Evolutionary conservation across 306 rosid genomes (phyloP).

Genomic region (Vachellia pachyceras): DNA sequence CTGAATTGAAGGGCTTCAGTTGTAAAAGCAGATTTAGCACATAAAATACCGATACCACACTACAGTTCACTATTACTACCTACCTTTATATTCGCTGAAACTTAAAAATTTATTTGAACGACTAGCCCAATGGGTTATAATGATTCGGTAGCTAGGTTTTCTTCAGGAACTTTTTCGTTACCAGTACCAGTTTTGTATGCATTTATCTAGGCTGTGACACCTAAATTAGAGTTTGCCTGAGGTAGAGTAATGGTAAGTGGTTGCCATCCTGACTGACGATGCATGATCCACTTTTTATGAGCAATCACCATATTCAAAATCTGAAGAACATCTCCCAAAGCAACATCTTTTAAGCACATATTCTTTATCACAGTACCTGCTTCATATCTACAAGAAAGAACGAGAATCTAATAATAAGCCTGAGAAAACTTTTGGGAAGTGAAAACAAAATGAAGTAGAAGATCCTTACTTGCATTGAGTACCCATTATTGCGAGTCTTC

Average conservation of each 20-base stretch:
- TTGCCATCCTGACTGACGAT: conserved; percentile 74
- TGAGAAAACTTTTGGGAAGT: conserved; percentile 7
- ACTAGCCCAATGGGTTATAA: conserved; percentile 36
- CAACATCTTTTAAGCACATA: conserved; percentile 51
- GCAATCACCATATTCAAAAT: conserved; percentile 55
- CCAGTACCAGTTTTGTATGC: conserved; percentile 1
- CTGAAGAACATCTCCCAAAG: conserved; percentile 63
- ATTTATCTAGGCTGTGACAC: not conserved
- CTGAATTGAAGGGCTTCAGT: conserved; percentile 27
- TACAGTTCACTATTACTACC: conserved; percentile 37
- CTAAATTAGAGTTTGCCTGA: conserved; percentile 44
- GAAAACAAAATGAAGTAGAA: conserved; percentile 2
- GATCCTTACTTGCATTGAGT: conserved; percentile 62
- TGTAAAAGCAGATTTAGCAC: conserved; percentile 19
- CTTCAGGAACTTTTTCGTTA: not conserved
- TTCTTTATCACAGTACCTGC: conserved; percentile 61
- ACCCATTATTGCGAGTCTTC: conserved; percentile 55
- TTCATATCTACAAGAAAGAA: conserved; percentile 53
- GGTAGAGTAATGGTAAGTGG: conserved; percentile 55
- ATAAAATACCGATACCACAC: conserved; percentile 17
- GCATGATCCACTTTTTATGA: conserved; percentile 64
- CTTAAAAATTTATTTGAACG: conserved; percentile 24
- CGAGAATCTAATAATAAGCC: conserved; percentile 8
- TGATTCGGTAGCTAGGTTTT: conserved; percentile 30
- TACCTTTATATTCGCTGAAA: conserved; percentile 29